phyloP scores from a whole-genome alignment of 768 basidiomycete genomes.

The Termitomyces sp. region DNA sequence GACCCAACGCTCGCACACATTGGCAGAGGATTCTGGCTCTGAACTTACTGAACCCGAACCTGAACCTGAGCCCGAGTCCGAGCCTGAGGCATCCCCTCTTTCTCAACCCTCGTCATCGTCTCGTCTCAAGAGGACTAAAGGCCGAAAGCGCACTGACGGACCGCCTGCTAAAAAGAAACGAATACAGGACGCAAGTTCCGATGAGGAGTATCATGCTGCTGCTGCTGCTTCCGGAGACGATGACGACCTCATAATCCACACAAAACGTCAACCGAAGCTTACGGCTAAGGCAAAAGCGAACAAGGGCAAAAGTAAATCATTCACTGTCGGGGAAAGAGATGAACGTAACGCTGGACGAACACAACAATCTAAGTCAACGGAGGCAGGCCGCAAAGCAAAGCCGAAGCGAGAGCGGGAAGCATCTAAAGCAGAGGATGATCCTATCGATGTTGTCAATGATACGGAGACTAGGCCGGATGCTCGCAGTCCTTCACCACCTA shows the following conservation, averaged over 20 bases:
- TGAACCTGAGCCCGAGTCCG: conserved; percentile 1
- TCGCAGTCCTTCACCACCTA: conserved; percentile 24
- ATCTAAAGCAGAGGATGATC: conserved; percentile 27
- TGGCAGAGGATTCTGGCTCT: conserved; percentile 9
- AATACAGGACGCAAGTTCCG: conserved; percentile 22
- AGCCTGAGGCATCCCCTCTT: background rate
- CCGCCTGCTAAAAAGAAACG: conserved; percentile 17
- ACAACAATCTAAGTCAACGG: conserved; percentile 35
- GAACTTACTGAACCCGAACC: conserved; percentile 6
- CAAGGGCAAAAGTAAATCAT: conserved; percentile 10
- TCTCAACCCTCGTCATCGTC: conserved; percentile 3
- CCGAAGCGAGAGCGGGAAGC: conserved; percentile 29
- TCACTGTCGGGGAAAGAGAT: conserved; percentile 11
- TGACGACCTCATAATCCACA: background rate
- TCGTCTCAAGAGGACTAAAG: conserved; percentile 6
- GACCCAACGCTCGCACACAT: conserved; percentile 6
- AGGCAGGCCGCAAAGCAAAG: conserved; percentile 19
- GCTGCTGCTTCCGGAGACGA: conserved; percentile 12
- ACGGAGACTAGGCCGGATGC: conserved; percentile 15
- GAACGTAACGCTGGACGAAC: conserved; percentile 31
- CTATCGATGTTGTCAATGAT: conserved; percentile 32
- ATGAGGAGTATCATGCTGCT: conserved; percentile 14
- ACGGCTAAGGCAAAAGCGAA: conserved; percentile 24
- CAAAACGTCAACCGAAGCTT: conserved; percentile 15
- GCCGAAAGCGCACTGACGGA: conserved; percentile 1